Evolutionary conservation across 768 basidiomycete genomes (phyloP).

Genomic region (Macrocybe gigantea): DNA sequence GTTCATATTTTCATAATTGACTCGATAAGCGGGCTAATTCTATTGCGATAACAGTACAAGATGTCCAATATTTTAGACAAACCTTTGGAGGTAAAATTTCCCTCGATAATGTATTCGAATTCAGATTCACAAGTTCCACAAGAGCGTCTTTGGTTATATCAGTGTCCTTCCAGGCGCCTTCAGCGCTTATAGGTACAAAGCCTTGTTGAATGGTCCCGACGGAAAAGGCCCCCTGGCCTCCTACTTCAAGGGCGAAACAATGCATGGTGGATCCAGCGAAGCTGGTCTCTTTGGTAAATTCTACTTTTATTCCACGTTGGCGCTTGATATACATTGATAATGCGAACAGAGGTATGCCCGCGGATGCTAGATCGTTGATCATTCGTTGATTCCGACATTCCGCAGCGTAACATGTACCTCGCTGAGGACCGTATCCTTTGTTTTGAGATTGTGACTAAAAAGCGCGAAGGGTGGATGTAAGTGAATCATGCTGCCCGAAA

Average conservation of each 20-base stretch:
- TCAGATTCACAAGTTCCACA: constrained; percentile 1
- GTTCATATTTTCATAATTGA: constrained; percentile 20
- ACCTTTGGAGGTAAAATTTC: constrained; percentile 69
- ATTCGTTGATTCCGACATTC: constrained; percentile 10
- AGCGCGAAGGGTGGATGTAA: constrained; percentile 75
- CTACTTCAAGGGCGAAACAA: constrained; percentile 90
- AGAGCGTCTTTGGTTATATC: constrained; percentile 84
- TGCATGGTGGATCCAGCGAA: constrained; percentile 58
- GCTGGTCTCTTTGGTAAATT: constrained; percentile 66
- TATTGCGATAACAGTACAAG: constrained; percentile 56
- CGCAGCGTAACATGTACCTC: constrained; percentile 85
- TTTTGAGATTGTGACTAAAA: constrained; percentile 92
- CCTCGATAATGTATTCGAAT: not conserved
- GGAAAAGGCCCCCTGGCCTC: constrained; percentile 87
- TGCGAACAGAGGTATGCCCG: too few species aligned
- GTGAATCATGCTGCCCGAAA: constrained; percentile 21
- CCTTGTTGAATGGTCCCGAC: constrained; percentile 79
- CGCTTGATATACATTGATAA: not conserved
- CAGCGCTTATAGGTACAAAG: constrained; percentile 87
- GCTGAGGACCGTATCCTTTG: constrained; percentile 89
- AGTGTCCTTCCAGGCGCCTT: constrained; percentile 90
- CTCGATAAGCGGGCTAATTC: constrained; percentile 3
- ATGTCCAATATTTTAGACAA: constrained; percentile 97
- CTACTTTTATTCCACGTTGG: not conserved
- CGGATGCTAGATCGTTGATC: too few species aligned